Percentiles rank a stretch among this genome's conserved stretches.
Evolutionary conservation across 495 filamentous ascomycete species (phyloP).

Genomic region (Xylaria bambusicola): DNA sequence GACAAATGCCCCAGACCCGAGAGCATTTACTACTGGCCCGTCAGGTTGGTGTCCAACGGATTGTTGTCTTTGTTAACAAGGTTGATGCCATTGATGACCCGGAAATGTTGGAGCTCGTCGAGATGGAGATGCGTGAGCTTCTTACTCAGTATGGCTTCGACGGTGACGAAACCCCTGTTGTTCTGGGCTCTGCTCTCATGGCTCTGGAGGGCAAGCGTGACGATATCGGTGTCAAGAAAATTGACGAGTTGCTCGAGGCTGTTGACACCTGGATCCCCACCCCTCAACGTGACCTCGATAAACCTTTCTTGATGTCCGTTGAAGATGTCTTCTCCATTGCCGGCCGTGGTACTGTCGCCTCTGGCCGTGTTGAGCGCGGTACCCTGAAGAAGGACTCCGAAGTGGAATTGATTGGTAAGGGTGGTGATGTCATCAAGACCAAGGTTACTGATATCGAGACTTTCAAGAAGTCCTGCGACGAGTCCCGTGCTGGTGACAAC

Average conservation of each 20-base stretch:
- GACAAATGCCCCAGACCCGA: slow-evolving; percentile 99
- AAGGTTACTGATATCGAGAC: slow-evolving; percentile 99
- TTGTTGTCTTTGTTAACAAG: slow-evolving; percentile 99
- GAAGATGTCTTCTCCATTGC: slow-evolving; percentile 99
- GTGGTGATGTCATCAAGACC: slow-evolving; percentile 78
- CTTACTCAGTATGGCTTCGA: slow-evolving; percentile 92
- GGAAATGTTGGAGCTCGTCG: slow-evolving; percentile 99
- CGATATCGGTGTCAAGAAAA: slow-evolving; percentile 82
- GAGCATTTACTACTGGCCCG: slow-evolving; percentile 97
- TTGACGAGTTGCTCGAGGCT: slow-evolving; percentile 83
- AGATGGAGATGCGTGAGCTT: slow-evolving; percentile 99
- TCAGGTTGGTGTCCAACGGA: slow-evolving; percentile 95
- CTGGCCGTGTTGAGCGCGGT: slow-evolving; percentile 96
- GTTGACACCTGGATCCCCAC: slow-evolving; percentile 97
- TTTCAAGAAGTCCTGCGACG: slow-evolving; percentile 97
- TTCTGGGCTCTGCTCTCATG: slow-evolving; percentile 94
- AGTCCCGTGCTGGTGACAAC: slow-evolving; percentile 94
- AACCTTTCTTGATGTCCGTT: slow-evolving; percentile 97
- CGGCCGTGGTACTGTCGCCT: slow-evolving; percentile 94
- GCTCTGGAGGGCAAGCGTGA: slow-evolving; percentile 85
- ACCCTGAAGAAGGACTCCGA: slow-evolving; percentile 87
- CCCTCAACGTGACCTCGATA: slow-evolving; percentile 85
- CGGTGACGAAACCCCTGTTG: slow-evolving; percentile 93
- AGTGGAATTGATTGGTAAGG: slow-evolving; percentile 89
- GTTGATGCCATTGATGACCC: slow-evolving; percentile 93